Base-by-base conservation (phyloP, 805 yeast species). In the Starmerella ratchasimensis region DNA sequence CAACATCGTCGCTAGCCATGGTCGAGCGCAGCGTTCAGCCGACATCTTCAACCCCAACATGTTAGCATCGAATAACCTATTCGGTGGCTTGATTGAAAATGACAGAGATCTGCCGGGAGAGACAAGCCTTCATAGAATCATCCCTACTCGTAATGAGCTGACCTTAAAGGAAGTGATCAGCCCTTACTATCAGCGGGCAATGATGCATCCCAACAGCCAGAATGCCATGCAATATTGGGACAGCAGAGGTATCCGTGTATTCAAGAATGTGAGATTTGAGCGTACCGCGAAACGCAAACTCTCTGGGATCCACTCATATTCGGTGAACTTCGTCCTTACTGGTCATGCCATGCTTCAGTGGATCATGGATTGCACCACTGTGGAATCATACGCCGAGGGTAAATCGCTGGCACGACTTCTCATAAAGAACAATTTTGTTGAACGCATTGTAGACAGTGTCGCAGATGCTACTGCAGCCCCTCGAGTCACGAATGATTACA, bases 161-260 rank as follows among this genome's bases (percentile, higher is more conserved):
- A n/a, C n/a, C n/a, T n/a, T n/a, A n/a, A n/a, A n/a, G n/a, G n/a
- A n/a, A n/a, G n/a, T 28, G 7, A 33, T 23, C 3, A 45, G 53
- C 2, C 93, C 94, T 0, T 75, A 78, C 46, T 70, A 72, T 38
- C 93, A 81, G 50, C 66, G 70, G 28, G 81, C 70, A 51, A 83
- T 83, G 60, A 75, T 88, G 3, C 86, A 86, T 50, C 96, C 96
- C 0, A 93, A 80, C 52, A 79, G 93, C 0, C 88, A 80, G 46
- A 65, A 93, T 0, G 80, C 75, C 52, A 56, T 71, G 7, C 96
- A 86, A 54, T 84, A 84, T 54, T 84, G 76, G 53, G 74, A 71
- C 4, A 71, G 86, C 0, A 49, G 60, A 18, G 95, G 95, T 1
- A 64, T 81, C 2, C 59, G 94, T 15, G 49, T 80, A 3, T 71